Evolutionary conservation across 2,329 filamentous ascomycete genomes (phyloP).

Genomic region (Diplocarpon mali): DNA sequence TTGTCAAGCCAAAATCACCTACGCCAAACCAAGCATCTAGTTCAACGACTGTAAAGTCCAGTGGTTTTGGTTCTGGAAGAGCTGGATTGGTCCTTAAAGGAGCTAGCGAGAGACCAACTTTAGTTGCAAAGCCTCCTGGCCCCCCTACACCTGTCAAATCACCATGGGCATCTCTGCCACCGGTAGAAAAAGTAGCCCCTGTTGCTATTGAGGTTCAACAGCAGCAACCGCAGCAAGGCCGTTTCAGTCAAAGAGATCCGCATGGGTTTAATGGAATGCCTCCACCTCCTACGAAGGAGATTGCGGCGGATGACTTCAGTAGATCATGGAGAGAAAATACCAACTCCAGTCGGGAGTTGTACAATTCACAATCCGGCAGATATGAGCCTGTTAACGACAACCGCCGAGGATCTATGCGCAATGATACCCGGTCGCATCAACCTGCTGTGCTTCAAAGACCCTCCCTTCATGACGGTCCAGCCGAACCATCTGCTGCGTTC

Average conservation of each 20-base stretch:
- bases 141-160: slow-evolving; percentile 68
- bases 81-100: slow-evolving; percentile 53
- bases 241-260: slow-evolving; percentile 43
- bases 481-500: slow-evolving; percentile 78
- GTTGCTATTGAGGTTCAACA: slow-evolving; percentile 46
- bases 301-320: slow-evolving; percentile 88
- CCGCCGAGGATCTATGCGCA: slow-evolving; percentile 57
- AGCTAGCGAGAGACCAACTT: slow-evolving; percentile 57
- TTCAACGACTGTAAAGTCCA: slow-evolving; percentile 23
- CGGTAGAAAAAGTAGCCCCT: slow-evolving; percentile 71
- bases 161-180: slow-evolving; percentile 81
- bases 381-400: slow-evolving; percentile 78
- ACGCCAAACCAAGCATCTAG: slow-evolving; percentile 22
- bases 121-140: slow-evolving; percentile 61
- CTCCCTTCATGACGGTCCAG: slow-evolving; percentile 52
- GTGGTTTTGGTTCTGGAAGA: slow-evolving; percentile 32
- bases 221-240: slow-evolving; percentile 33
- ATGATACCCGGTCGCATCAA: slow-evolving; percentile 57
- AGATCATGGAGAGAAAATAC: slow-evolving; percentile 69
- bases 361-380: slow-evolving; percentile 87
- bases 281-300: slow-evolving; percentile 60
- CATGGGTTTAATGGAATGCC: slow-evolving; percentile 43
- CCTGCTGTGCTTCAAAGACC: slow-evolving; percentile 71
- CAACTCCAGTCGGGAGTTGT: slow-evolving; percentile 63
- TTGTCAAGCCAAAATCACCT: slow-evolving; percentile 24